Evolutionary conservation across 2,329 filamentous ascomycete species (phyloP).

Genomic region (Alternaria arborescens): DNA sequence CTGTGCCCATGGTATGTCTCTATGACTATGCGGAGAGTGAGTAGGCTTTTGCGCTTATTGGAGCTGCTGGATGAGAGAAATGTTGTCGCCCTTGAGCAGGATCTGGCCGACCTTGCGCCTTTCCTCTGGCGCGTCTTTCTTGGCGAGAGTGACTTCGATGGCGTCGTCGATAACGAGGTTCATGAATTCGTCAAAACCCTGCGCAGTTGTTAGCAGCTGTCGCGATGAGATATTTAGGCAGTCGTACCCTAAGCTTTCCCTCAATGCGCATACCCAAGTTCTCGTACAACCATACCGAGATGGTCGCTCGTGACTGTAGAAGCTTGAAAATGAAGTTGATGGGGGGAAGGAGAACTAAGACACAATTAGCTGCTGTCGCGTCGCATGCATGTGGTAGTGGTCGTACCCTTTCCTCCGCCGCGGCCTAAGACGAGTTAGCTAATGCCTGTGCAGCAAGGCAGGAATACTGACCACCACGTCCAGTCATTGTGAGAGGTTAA

Average conservation of each 20-base stretch:
- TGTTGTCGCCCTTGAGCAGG: slow-evolving; percentile 86
- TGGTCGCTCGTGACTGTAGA: slow-evolving; percentile 80
- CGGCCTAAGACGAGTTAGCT: slow-evolving; percentile 59
- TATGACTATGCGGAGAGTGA: slow-evolving; percentile 3
- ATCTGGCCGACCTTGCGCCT: slow-evolving; percentile 84
- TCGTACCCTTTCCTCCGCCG: slow-evolving; percentile 58
- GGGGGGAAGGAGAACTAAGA: slow-evolving; percentile 71
- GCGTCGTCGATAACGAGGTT: slow-evolving; percentile 97
- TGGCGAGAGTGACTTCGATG: slow-evolving; percentile 85
- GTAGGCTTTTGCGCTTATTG: slow-evolving; percentile 25
- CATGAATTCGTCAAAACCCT: slow-evolving; percentile 99
- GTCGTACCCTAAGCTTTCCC: slow-evolving; percentile 88
- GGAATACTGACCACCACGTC: slow-evolving; percentile 43
- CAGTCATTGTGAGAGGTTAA: slow-evolving; percentile 35
- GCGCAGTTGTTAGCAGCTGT: slow-evolving; percentile 26
- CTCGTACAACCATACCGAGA: slow-evolving; percentile 97
- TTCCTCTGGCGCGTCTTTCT: slow-evolving; percentile 80
- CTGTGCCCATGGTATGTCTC: slow-evolving; percentile 13
- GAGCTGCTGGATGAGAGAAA: slow-evolving; percentile 73
- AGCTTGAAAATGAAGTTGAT: slow-evolving; percentile 96
- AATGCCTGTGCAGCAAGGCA: background rate
- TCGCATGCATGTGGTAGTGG: slow-evolving; percentile 15
- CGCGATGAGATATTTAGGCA: background rate
- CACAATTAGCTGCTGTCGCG: slow-evolving; percentile 20
- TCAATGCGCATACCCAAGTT: slow-evolving; percentile 94